phyloP scores from a whole-genome alignment of 352 stramenopile genomes.

The Globisporangium viniferum region DNA sequence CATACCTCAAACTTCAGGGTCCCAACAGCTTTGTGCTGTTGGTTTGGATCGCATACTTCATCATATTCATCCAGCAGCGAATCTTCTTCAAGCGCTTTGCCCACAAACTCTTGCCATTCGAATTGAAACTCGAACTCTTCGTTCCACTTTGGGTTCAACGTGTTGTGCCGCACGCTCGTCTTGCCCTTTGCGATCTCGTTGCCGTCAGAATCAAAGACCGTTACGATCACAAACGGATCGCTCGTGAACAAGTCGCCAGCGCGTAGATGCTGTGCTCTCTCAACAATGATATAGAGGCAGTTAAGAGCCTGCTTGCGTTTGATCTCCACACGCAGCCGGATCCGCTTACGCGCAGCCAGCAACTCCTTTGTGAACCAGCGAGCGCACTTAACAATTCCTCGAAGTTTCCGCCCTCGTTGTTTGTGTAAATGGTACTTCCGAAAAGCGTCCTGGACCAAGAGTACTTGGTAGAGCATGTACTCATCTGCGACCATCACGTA shows the following conservation, averaged over 20 bases:
- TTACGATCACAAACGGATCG: conserved; percentile 57
- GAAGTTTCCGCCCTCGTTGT: conserved; percentile 21
- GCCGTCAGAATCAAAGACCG: conserved; percentile 20
- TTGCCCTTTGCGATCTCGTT: conserved; percentile 36
- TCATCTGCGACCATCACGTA: conserved; percentile 60
- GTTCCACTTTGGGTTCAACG: conserved; percentile 64
- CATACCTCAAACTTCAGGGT: conserved; percentile 23
- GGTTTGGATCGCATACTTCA: not conserved
- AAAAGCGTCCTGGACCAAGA: conserved; percentile 69
- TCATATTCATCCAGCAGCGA: not conserved
- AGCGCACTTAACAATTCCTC: conserved; percentile 31
- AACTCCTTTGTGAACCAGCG: conserved; percentile 27
- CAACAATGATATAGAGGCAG: conserved; percentile 54
- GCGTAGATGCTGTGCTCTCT: conserved; percentile 44
- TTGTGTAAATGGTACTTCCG: conserved; percentile 28
- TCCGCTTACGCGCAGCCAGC: conserved; percentile 21
- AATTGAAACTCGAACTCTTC: conserved; percentile 59
- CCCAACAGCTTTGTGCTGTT: not conserved
- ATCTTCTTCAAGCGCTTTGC: not conserved
- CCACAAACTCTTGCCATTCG: conserved; percentile 6
- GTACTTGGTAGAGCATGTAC: conserved; percentile 57
- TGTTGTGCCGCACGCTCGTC: conserved; percentile 50
- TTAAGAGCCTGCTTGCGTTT: conserved; percentile 40
- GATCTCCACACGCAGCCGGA: conserved; percentile 23
- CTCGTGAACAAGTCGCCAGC: conserved; percentile 55